Conservation (phyloP, 805 yeast species). For the Kluyveromyces aestuarii region DNA sequence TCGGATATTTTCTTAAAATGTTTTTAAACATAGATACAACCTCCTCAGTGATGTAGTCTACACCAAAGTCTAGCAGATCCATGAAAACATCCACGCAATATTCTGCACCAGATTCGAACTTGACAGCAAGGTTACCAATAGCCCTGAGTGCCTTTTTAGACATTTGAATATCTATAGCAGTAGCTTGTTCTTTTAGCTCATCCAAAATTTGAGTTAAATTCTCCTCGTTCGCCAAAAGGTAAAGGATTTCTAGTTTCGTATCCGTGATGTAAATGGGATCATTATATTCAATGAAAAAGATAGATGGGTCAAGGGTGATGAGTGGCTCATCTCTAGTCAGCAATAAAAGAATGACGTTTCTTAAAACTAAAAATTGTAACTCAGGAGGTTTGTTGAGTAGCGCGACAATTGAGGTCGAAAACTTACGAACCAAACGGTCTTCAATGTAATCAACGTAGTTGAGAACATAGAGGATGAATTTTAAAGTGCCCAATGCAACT, state of each 20-base stretch:
- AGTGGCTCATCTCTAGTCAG: slow-evolving; percentile 54
- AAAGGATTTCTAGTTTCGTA: slow-evolving; percentile 81
- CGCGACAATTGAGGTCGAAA: slow-evolving; percentile 62
- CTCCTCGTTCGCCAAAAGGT: slow-evolving; percentile 58
- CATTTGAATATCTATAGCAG: slow-evolving; percentile 79
- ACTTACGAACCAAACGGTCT: slow-evolving; percentile 46
- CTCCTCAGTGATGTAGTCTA: slow-evolving; percentile 73
- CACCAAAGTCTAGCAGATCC: slow-evolving; percentile 52
- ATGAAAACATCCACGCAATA: slow-evolving; percentile 55
- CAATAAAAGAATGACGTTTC: slow-evolving; percentile 71
- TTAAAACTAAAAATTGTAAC: slow-evolving; percentile 68
- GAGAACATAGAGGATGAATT: slow-evolving; percentile 59
- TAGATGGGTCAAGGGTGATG: slow-evolving; percentile 53
- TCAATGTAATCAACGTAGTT: slow-evolving; percentile 59
- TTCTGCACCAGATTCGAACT: slow-evolving; percentile 46
- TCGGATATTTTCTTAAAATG: slow-evolving; percentile 68
- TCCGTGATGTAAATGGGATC: slow-evolving; percentile 86
- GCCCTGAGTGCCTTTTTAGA: slow-evolving; percentile 83
- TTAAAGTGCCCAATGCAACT: slow-evolving; percentile 68
- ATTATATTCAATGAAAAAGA: slow-evolving; percentile 73
- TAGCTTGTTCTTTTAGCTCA: slow-evolving; percentile 79
- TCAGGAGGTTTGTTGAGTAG: slow-evolving; percentile 71
- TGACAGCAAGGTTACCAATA: slow-evolving; percentile 80
- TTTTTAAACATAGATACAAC: slow-evolving; percentile 67
- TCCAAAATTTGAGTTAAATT: slow-evolving; percentile 54